Percentiles rank a stretch among this genome's conserved stretches.
phyloP scores from a whole-genome alignment of 306 rosid genomes.

The Cicer pinnatifidum region DNA sequence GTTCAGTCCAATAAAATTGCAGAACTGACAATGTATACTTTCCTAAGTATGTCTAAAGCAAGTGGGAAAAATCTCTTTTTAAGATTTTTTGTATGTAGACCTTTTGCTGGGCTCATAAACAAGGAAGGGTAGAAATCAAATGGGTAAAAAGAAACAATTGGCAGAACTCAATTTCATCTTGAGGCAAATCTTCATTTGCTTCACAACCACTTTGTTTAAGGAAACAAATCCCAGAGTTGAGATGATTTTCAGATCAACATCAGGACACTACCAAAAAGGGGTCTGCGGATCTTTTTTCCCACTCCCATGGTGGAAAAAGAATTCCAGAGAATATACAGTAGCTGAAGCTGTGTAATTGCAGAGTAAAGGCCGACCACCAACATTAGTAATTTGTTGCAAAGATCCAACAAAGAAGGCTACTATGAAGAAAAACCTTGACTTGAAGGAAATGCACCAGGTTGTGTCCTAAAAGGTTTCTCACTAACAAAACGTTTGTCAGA shows the following conservation, averaged over 20 bases:
- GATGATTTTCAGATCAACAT: slow-evolving; percentile 51
- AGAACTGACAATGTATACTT: slow-evolving; percentile 88
- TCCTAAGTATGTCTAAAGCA: slow-evolving; percentile 63
- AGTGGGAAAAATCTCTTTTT: slow-evolving; percentile 50
- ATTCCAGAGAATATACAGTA: slow-evolving; percentile 65
- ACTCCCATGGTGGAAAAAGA: slow-evolving; percentile 74
- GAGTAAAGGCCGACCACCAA: slow-evolving; percentile 51
- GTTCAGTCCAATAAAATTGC: slow-evolving; percentile 61
- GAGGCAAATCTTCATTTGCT: slow-evolving; percentile 51
- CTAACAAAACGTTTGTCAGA: slow-evolving; percentile 66
- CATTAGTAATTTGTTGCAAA: slow-evolving; percentile 51
- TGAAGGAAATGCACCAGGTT: slow-evolving; percentile 69
- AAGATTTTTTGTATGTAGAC: slow-evolving; percentile 61
- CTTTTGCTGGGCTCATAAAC: slow-evolving; percentile 64
- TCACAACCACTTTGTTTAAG: slow-evolving; percentile 54
- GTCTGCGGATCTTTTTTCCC: slow-evolving; percentile 52
- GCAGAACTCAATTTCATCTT: slow-evolving; percentile 54
- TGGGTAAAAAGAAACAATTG: slow-evolving; percentile 43
- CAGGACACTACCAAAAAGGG: slow-evolving; percentile 52
- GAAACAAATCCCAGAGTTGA: slow-evolving; percentile 52
- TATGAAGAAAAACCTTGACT: slow-evolving; percentile 68
- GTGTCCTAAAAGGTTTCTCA: slow-evolving; percentile 71
- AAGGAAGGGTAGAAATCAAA: slow-evolving; percentile 46
- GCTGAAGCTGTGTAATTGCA: slow-evolving; percentile 55
- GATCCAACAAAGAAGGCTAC: slow-evolving; percentile 48